Conservation (phyloP, 129 eudicot genomes). For the Scalesia atractyloides region DNA sequence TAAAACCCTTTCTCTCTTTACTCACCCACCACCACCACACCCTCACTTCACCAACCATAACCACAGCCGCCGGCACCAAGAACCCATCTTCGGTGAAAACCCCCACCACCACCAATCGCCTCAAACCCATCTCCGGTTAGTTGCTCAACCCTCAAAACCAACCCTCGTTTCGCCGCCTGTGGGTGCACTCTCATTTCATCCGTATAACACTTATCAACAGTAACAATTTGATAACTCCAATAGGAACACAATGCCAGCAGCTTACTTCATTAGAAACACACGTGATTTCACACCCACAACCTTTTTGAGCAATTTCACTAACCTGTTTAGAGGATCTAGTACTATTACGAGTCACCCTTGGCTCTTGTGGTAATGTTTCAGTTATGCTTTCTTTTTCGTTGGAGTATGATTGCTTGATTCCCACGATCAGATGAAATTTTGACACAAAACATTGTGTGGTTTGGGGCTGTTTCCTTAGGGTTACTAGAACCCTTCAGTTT, state of each 20-base stretch:
- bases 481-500: conserved; percentile 44
- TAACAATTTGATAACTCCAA: conserved; percentile 34
- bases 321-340: conserved; percentile 57
- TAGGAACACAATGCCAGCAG: conserved; percentile 71
- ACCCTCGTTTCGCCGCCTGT: conserved; percentile 44
- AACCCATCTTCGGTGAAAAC: no score
- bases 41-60: no score
- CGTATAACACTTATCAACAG: conserved; percentile 39
- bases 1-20: no score
- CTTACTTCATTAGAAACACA: conserved; percentile 38
- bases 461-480: conserved; percentile 33
- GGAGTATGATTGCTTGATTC: conserved; percentile 26
- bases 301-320: conserved; percentile 24
- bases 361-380: conserved; percentile 37
- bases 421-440: conserved; percentile 27
- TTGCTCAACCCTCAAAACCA: no score
- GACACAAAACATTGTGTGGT: conserved; percentile 12
- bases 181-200: conserved; percentile 72
- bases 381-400: conserved; percentile 51
- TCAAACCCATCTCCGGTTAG: no score
- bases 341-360: conserved; percentile 10
- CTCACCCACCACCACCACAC: no score
- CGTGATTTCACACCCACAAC: conserved; percentile 32
- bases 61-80: no score
- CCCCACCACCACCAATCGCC: no score